Percentiles rank a stretch among this genome's conserved stretches.
These are phyloP conservation scores for Citrus maxima DNA, from an alignment of 345 rosid genomes.

Conservation along the genomic window DNA sequence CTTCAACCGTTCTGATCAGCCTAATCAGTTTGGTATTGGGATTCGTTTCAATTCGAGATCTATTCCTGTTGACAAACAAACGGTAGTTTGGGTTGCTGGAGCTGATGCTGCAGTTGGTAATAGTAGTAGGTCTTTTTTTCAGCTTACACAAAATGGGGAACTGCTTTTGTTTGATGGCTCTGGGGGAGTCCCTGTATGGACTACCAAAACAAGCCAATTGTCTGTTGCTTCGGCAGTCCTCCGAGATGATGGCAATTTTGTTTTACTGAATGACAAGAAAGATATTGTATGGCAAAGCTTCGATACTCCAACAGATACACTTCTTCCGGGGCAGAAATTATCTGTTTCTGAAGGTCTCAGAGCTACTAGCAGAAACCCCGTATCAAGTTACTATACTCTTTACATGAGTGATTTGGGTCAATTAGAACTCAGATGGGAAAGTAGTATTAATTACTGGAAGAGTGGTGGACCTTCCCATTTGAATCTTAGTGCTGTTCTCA, in stretches of 20 bases:
- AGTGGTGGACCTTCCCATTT: slow-evolving; percentile 32
- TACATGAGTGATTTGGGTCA: slow-evolving; percentile 48
- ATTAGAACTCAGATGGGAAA: slow-evolving; percentile 72
- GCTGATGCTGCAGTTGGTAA: slow-evolving; percentile 50
- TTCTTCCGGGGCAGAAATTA: slow-evolving; percentile 74
- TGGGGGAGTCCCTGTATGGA: slow-evolving; percentile 46
- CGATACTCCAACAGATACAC: slow-evolving; percentile 60
- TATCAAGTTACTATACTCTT: slow-evolving; percentile 77
- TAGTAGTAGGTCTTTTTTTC: slow-evolving; percentile 52
- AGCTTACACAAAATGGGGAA: slow-evolving; percentile 54
- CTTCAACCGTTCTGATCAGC: slow-evolving; percentile 44
- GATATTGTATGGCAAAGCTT: slow-evolving; percentile 76
- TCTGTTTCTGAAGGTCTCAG: slow-evolving; percentile 40
- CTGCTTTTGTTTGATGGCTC: slow-evolving; percentile 63
- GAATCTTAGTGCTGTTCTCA: slow-evolving; percentile 56
- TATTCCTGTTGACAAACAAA: slow-evolving; percentile 46
- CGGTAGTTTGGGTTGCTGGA: slow-evolving; percentile 78
- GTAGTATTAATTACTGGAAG: slow-evolving; percentile 53
- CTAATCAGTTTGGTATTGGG: slow-evolving; percentile 66
- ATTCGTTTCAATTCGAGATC: slow-evolving; percentile 59
- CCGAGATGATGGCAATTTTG: slow-evolving; percentile 68
- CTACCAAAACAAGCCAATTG: slow-evolving; percentile 45
- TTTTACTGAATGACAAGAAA: slow-evolving; percentile 39
- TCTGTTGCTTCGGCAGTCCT: slow-evolving; percentile 58
- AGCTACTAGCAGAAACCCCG: slow-evolving; percentile 51